A percentile compares a stretch with the other conserved stretches of the same genome.
Evolutionary conservation across 2,329 filamentous ascomycete genomes (phyloP).

Genomic region (Catunica adiposa): DNA sequence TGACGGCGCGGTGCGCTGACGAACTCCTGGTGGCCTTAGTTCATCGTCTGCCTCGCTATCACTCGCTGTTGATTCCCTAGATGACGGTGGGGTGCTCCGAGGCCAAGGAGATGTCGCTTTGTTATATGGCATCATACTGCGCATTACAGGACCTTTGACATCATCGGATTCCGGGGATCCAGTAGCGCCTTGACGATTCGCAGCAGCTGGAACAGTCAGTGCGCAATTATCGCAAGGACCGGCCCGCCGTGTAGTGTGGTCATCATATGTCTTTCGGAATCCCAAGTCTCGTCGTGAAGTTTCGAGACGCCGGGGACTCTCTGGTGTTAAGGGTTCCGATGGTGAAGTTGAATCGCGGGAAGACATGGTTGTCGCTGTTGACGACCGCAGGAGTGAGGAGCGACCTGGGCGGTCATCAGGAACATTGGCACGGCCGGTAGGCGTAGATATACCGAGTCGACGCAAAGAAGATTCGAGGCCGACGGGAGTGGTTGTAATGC

Average conservation of each 20-base stretch:
- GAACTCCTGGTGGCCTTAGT: conserved; percentile 22
- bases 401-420: conserved; percentile 21
- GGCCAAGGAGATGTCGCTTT: conserved; percentile 34
- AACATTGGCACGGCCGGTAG: not conserved
- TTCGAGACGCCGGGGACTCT: conserved; percentile 32
- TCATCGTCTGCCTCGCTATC: conserved; percentile 38
- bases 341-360: conserved; percentile 23
- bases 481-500: not conserved
- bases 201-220: conserved; percentile 40
- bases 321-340: conserved; percentile 38
- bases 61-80: conserved; percentile 31
- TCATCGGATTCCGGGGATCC: conserved; percentile 18
- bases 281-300: conserved; percentile 36
- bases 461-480: conserved; percentile 15
- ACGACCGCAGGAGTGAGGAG: conserved; percentile 26
- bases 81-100: conserved; percentile 31
- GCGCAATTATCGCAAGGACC: conserved; percentile 53
- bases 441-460: not conserved
- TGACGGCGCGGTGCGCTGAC: conserved; percentile 27
- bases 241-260: conserved; percentile 46
- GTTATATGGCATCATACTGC: conserved; percentile 44
- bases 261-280: conserved; percentile 47
- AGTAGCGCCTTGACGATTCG: conserved; percentile 22
- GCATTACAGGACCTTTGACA: conserved; percentile 37
- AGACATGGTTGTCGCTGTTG: conserved; percentile 21